phyloP scores from a whole-genome alignment of 108 stramenopile species.

The Skeletonema grethae region DNA sequence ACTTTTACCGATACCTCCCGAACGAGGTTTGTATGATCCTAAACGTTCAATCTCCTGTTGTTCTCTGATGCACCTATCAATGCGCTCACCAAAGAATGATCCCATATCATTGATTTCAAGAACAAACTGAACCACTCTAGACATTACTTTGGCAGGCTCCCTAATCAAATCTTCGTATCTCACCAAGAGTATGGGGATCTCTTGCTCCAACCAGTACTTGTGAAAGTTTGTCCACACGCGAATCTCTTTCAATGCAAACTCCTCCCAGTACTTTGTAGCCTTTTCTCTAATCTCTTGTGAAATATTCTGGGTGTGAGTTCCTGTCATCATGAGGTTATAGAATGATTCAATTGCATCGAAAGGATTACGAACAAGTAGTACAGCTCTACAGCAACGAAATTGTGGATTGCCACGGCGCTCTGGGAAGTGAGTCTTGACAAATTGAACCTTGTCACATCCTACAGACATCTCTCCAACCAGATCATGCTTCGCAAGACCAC shows the following conservation, averaged over 20 bases:
- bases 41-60: slow-evolving; percentile 63
- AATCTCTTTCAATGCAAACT: slow-evolving; percentile 69
- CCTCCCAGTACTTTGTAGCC: slow-evolving; percentile 51
- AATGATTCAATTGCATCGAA: slow-evolving; percentile 94
- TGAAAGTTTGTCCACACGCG: slow-evolving; percentile 70
- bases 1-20: slow-evolving; percentile 71
- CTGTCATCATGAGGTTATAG: slow-evolving; percentile 93
- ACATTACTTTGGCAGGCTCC: slow-evolving; percentile 57
- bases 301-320: slow-evolving; percentile 73
- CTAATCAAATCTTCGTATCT: slow-evolving; percentile 74
- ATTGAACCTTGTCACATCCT: slow-evolving; percentile 67
- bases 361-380: slow-evolving; percentile 91
- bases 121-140: slow-evolving; percentile 55
- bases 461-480: slow-evolving; percentile 81
- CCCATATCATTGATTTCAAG: slow-evolving; percentile 66
- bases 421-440: slow-evolving; percentile 94
- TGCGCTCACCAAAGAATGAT: slow-evolving; percentile 57
- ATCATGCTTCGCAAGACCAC: slow-evolving; percentile 76
- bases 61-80: slow-evolving; percentile 58
- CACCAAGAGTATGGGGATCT: slow-evolving; percentile 63
- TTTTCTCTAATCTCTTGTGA: slow-evolving; percentile 56
- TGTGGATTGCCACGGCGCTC: slow-evolving; percentile 72
- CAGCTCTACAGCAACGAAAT: slow-evolving; percentile 60
- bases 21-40: slow-evolving; percentile 73
- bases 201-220: slow-evolving; percentile 60